A percentile compares a stretch with the other conserved stretches of the same genome.
phyloP scores from a whole-genome alignment of 2,329 filamentous ascomycete genomes.

The Aspergillus sp. region DNA sequence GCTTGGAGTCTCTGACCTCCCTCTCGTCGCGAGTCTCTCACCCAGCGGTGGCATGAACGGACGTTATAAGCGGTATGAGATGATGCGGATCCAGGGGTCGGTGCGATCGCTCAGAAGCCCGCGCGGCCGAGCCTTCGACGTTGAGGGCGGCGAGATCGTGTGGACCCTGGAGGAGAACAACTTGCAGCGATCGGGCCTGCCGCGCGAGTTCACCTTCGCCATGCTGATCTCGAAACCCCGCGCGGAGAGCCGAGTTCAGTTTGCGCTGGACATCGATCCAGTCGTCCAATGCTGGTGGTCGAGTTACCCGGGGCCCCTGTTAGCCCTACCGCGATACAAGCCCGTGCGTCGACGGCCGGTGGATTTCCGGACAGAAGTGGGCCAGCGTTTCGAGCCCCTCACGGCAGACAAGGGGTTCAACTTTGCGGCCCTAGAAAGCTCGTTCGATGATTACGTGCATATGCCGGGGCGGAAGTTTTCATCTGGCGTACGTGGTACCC shows the following conservation, averaged over 20 bases:
- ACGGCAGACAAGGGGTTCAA: conserved; percentile 45
- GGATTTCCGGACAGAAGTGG: conserved; percentile 46
- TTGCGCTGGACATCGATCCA: conserved; percentile 48
- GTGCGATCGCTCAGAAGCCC: conserved; percentile 43
- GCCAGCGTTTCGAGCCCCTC: conserved; percentile 46
- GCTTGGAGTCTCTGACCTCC: conserved; percentile 49
- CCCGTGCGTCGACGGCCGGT: conserved; percentile 40
- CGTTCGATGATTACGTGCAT: conserved; percentile 48
- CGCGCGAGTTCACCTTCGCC: conserved; percentile 55
- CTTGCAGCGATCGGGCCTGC: conserved; percentile 51
- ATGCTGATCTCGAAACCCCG: conserved; percentile 51
- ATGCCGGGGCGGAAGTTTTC: conserved; percentile 48
- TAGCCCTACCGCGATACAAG: conserved; percentile 40
- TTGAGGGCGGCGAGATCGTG: conserved; percentile 49
- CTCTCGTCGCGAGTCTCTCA: conserved; percentile 44
- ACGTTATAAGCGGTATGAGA: conserved; percentile 50
- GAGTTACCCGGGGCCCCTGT: conserved; percentile 45
- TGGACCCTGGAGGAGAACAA: conserved; percentile 55
- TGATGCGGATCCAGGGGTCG: conserved; percentile 54
- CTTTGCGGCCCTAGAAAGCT: conserved; percentile 45
- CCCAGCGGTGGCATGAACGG: conserved; percentile 45
- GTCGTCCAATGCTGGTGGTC: conserved; percentile 45
- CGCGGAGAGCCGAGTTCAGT: conserved; percentile 38
- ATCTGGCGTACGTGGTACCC: conserved; percentile 20
- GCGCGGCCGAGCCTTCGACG: conserved; percentile 38